Percentiles rank a stretch among this genome's conserved stretches.
Conservation (phyloP, 2,329 filamentous ascomycete genomes). For the Colletotrichum sp. region DNA sequence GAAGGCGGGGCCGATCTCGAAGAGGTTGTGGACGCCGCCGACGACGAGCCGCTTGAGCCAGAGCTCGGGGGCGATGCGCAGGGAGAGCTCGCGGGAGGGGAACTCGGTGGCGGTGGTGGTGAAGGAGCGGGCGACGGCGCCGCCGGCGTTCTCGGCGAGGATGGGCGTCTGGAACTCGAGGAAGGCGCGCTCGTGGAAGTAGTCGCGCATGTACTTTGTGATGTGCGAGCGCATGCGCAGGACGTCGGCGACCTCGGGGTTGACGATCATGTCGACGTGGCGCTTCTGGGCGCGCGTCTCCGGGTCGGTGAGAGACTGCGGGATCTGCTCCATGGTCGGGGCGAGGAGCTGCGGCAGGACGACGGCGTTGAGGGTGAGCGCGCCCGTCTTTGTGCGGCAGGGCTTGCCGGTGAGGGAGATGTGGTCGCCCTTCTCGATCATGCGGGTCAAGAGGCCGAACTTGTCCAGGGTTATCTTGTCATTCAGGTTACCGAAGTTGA, state of each 20-base stretch:
- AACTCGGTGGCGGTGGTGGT: conserved; percentile 80
- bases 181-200: conserved; percentile 75
- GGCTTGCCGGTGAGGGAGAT: conserved; percentile 76
- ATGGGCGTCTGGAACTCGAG: conserved; percentile 92
- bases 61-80: conserved; percentile 91
- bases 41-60: conserved; percentile 93
- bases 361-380: conserved; percentile 75
- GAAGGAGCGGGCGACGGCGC: conserved; percentile 87
- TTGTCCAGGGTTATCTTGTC: conserved; percentile 37
- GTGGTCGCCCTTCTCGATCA: conserved; percentile 82
- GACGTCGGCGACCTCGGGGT: conserved; percentile 69
- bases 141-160: conserved; percentile 81
- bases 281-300: conserved; percentile 78
- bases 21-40: conserved; percentile 86
- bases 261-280: conserved; percentile 86
- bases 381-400: conserved; percentile 72
- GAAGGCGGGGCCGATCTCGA: conserved; percentile 92
- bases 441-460: conserved; percentile 66
- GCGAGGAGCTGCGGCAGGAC: conserved; percentile 74
- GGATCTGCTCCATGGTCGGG: conserved; percentile 81
- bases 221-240: conserved; percentile 77
- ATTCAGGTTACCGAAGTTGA: conserved; percentile 61
- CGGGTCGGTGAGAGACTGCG: conserved; percentile 70
- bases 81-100: conserved; percentile 69
- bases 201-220: conserved; percentile 74